Conservation (phyloP, 371 early-diverging fungal species). For the Mortierella sp. region DNA sequence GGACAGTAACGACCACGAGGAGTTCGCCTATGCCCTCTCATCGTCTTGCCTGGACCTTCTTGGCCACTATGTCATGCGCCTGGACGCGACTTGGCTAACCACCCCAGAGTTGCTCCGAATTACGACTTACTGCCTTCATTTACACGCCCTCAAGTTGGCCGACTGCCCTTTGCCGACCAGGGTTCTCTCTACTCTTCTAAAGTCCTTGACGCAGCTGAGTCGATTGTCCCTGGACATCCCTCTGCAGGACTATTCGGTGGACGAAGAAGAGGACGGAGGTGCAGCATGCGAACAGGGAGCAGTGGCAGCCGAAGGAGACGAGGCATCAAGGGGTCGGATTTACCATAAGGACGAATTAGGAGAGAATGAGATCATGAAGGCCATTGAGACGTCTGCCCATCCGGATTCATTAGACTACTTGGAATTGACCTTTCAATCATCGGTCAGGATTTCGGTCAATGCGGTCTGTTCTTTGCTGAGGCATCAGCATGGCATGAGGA, state of each 20-base stretch:
- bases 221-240: slow-evolving; percentile 24
- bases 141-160: slow-evolving; percentile 21
- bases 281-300: not conserved
- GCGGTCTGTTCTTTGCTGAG: slow-evolving; percentile 20
- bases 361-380: slow-evolving; percentile 9
- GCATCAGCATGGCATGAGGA: slow-evolving; percentile 9
- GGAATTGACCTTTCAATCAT: slow-evolving; percentile 22
- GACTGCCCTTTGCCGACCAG: slow-evolving; percentile 16
- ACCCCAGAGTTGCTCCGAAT: slow-evolving; percentile 14
- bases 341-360: slow-evolving; percentile 2
- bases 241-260: slow-evolving; percentile 8
- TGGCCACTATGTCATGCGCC: slow-evolving; percentile 20
- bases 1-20: not conserved
- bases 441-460: slow-evolving; percentile 18
- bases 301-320: not conserved
- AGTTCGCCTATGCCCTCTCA: slow-evolving; percentile 8
- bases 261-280: not conserved
- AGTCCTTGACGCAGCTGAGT: slow-evolving; percentile 2
- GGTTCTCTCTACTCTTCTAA: slow-evolving; percentile 8
- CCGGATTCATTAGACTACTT: slow-evolving; percentile 14
- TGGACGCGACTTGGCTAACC: slow-evolving; percentile 23
- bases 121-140: slow-evolving; percentile 18
- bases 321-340: not conserved
- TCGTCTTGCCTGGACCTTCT: slow-evolving; percentile 4
- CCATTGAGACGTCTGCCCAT: slow-evolving; percentile 21